Conservation (phyloP, 2,329 filamentous ascomycete genomes). For the Paracoccidioides lutzii region DNA sequence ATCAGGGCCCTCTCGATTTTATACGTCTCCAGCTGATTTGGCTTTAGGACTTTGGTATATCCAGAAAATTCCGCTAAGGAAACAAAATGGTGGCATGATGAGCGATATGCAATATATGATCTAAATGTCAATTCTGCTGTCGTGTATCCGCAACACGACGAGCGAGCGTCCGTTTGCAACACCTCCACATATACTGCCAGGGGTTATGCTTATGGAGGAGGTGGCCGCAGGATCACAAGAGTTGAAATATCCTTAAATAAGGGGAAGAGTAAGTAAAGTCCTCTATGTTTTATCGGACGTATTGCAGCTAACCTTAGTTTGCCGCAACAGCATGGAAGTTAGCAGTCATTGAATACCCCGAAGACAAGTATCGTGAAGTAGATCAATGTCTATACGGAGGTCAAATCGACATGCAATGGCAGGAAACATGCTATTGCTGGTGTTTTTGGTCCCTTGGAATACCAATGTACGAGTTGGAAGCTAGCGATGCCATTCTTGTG, state of each 20-base stretch:
- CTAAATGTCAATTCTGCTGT: conserved; percentile 76
- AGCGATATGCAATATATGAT: conserved; percentile 86
- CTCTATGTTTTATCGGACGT: neutral
- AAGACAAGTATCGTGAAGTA: conserved; percentile 65
- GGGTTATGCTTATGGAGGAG: conserved; percentile 82
- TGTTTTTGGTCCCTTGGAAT: conserved; percentile 77
- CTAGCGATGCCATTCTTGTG: conserved; percentile 61
- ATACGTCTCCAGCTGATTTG: conserved; percentile 3
- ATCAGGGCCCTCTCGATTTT: neutral
- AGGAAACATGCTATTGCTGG: conserved; percentile 79
- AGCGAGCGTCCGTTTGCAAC: conserved; percentile 43
- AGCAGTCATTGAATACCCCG: conserved; percentile 65
- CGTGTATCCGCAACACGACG: conserved; percentile 67
- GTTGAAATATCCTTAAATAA: conserved; percentile 75
- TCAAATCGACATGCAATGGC: conserved; percentile 64
- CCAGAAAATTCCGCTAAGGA: conserved; percentile 67
- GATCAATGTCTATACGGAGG: conserved; percentile 59
- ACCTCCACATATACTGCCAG: conserved; percentile 49
- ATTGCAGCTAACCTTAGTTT: neutral
- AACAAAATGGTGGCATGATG: conserved; percentile 70
- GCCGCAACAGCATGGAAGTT: conserved; percentile 51
- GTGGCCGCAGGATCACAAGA: conserved; percentile 68
- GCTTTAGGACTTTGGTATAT: conserved; percentile 55
- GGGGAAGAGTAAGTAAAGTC: conserved; percentile 49
- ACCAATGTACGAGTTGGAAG: conserved; percentile 46